phyloP scores from a whole-genome alignment of 495 filamentous ascomycete genomes.

The Aspergillus nanangensis region DNA sequence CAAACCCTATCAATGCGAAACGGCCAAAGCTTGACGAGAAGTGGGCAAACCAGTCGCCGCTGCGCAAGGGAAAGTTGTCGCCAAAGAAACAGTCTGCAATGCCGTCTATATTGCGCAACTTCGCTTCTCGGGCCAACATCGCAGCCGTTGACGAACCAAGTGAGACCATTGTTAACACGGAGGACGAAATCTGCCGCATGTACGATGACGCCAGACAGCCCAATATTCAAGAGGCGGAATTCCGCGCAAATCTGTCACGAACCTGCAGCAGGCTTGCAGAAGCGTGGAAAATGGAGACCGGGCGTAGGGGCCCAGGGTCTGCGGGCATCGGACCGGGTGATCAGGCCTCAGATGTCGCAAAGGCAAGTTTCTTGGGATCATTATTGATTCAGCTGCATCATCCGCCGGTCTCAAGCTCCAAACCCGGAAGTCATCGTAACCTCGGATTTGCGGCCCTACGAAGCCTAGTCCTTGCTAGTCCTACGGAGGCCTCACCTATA shows the following conservation, averaged over 20 bases:
- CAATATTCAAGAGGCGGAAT: conserved; percentile 47
- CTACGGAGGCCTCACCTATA: conserved; percentile 33
- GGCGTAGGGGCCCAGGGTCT: conserved; percentile 36
- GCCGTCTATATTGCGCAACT: conserved; percentile 40
- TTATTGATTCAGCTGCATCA: conserved; percentile 73
- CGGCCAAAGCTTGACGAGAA: conserved; percentile 41
- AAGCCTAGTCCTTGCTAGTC: conserved; percentile 25
- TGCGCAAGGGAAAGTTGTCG: conserved; percentile 33
- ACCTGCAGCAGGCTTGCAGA: conserved; percentile 49
- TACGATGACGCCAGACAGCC: conserved; percentile 54
- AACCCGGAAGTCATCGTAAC: conserved; percentile 21
- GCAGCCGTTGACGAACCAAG: conserved; percentile 38
- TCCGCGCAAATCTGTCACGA: conserved; percentile 51
- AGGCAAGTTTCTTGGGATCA: conserved; percentile 68
- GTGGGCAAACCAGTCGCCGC: conserved; percentile 34
- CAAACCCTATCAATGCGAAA: conserved; percentile 39
- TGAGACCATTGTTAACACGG: conserved; percentile 41
- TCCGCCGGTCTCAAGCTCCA: conserved; percentile 41
- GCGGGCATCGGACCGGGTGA: conserved; percentile 59
- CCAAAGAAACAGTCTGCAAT: conserved; percentile 49
- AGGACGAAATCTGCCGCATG: conserved; percentile 37
- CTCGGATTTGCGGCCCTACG: conserved; percentile 19
- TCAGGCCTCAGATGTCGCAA: conserved; percentile 53
- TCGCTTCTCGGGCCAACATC: conserved; percentile 30
- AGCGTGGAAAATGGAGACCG: conserved; percentile 54